phyloP scores from a whole-genome alignment of 2,329 filamentous ascomycete genomes.

The Ceratocystis papillata region DNA sequence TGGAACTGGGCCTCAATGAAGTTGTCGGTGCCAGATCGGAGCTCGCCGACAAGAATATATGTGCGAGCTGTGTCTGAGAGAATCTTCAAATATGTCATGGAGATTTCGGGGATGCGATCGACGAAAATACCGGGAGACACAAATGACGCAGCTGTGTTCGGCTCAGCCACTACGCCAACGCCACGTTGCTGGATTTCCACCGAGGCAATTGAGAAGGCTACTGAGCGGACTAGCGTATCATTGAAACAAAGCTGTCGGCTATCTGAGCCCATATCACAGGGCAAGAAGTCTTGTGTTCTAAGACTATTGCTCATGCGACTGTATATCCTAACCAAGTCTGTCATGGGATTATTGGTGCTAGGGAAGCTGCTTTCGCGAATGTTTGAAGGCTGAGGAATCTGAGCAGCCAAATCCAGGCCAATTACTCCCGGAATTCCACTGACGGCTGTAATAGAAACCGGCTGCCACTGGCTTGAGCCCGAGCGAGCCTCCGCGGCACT shows the following conservation, averaged over 20 bases:
- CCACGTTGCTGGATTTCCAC: slow-evolving; percentile 89
- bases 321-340: slow-evolving; percentile 51
- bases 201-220: slow-evolving; percentile 77
- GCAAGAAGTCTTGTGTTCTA: slow-evolving; percentile 42
- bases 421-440: no score
- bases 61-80: slow-evolving; percentile 79
- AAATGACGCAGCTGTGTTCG: slow-evolving; percentile 60
- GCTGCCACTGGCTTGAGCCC: neutral
- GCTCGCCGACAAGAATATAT: slow-evolving; percentile 65
- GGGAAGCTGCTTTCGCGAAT: neutral
- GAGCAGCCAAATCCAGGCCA: neutral
- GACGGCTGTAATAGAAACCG: neutral
- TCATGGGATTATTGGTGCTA: slow-evolving; percentile 32
- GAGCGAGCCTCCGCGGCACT: neutral
- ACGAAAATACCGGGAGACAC: slow-evolving; percentile 47
- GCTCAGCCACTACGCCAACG: slow-evolving; percentile 34
- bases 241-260: slow-evolving; percentile 41
- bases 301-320: slow-evolving; percentile 50
- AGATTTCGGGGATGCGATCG: slow-evolving; percentile 58
- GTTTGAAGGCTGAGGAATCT: neutral
- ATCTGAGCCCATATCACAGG: slow-evolving; percentile 22
- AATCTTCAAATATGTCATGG: slow-evolving; percentile 75
- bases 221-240: slow-evolving; percentile 52
- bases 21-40: slow-evolving; percentile 38
- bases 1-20: slow-evolving; percentile 27